Conservation (phyloP, 164 flowering plant genomes). For the Houttuynia cordata region DNA sequence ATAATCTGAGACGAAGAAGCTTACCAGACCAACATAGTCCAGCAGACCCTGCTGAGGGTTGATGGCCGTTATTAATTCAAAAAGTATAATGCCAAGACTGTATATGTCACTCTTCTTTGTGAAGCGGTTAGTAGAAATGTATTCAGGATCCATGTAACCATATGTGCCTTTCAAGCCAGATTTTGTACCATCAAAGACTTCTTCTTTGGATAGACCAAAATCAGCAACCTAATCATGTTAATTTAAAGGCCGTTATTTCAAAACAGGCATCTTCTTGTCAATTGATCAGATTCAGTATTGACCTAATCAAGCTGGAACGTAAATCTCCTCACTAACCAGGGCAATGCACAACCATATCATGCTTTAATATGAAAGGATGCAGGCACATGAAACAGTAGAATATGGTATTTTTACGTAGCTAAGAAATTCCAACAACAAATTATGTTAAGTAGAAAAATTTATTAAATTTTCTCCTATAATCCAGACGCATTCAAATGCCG, state of each 20-base stretch:
- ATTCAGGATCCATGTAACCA: constrained; percentile 95
- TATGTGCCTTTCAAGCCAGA: constrained; percentile 91
- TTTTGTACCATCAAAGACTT: constrained; percentile 56
- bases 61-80: constrained; percentile 89
- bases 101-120: constrained; percentile 90
- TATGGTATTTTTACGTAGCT: not conserved
- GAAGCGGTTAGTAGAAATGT: constrained; percentile 78
- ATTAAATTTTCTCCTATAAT: no score
- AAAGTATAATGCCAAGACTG: constrained; percentile 83
- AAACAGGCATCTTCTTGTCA: not conserved
- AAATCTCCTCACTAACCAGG: not conserved
- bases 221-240: constrained; percentile 69
- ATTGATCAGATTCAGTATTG: not conserved
- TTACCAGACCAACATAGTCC: constrained; percentile 88
- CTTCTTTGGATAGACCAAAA: constrained; percentile 98
- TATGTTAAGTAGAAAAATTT: no score
- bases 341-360: no score
- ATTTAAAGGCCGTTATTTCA: no score
- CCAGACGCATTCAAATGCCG: no score
- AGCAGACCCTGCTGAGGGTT: constrained; percentile 87
- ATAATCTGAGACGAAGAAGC: constrained; percentile 11
- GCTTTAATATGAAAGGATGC: not conserved
- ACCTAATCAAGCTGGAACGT: no score
- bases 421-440: not conserved
- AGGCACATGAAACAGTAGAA: no score